Evolutionary conservation across 108 stramenopile species (phyloP).

Genomic region (Phaeodactylum tricornutum): DNA sequence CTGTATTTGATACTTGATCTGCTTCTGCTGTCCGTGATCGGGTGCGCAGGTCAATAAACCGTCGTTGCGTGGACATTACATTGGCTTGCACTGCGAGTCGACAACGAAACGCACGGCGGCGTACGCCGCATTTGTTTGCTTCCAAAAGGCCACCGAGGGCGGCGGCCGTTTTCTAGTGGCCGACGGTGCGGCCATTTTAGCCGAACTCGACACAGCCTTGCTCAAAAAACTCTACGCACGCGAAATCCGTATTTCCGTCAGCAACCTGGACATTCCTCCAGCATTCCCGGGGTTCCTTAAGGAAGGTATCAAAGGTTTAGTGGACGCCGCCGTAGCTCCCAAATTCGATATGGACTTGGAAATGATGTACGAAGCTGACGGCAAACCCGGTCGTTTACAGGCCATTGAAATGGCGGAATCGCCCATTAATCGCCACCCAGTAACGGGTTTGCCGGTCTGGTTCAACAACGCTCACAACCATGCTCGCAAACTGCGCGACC

Average conservation of each 20-base stretch:
- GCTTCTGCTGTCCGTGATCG: not conserved
- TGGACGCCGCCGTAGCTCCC: conserved; percentile 76
- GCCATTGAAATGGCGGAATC: conserved; percentile 76
- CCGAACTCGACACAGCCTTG: conserved; percentile 62
- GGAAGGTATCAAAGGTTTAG: conserved; percentile 61
- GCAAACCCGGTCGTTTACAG: conserved; percentile 74
- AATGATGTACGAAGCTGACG: conserved; percentile 83
- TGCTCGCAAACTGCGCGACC: conserved; percentile 74
- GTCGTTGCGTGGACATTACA: conserved; percentile 74
- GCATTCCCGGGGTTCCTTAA: conserved; percentile 47
- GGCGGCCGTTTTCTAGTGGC: conserved; percentile 83
- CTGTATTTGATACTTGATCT: not conserved
- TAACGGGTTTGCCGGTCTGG: conserved; percentile 82
- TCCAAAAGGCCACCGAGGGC: conserved; percentile 84
- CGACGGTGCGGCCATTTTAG: conserved; percentile 81
- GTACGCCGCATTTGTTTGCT: conserved; percentile 87
- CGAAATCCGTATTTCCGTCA: conserved; percentile 74
- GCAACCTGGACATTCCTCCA: conserved; percentile 74
- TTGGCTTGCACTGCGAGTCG: conserved; percentile 82
- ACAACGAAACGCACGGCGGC: conserved; percentile 88
- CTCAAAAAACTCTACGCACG: conserved; percentile 69
- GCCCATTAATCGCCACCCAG: conserved; percentile 85
- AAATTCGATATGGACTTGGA: conserved; percentile 93
- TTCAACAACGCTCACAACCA: conserved; percentile 91
- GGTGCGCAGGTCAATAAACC: conserved; percentile 89